A percentile compares a stretch with the other conserved stretches of the same genome.
These are phyloP conservation scores for Lasiodiplodia sp. DNA, from an alignment of 2,329 filamentous ascomycete genomes.

Conservation along the genomic window DNA sequence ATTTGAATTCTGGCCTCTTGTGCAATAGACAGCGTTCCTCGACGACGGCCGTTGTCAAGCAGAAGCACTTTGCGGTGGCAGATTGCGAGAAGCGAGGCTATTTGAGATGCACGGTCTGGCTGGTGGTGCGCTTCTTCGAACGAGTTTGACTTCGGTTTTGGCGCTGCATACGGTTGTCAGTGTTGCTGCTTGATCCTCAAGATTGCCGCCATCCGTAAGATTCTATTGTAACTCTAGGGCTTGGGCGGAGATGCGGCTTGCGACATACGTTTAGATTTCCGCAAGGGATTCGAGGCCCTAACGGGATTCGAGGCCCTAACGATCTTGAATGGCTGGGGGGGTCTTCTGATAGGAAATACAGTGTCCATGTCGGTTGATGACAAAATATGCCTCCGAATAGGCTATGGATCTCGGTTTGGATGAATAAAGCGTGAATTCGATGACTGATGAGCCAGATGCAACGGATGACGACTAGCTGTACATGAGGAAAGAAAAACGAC, in stretches of 20 bases:
- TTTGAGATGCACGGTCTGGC: too few relatives aligned
- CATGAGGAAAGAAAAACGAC: constrained; percentile 14
- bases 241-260: neutral
- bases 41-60: neutral
- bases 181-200: too few relatives aligned
- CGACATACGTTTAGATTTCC: neutral
- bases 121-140: neutral
- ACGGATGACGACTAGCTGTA: constrained; percentile 20
- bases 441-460: neutral
- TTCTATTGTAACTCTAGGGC: too few relatives aligned
- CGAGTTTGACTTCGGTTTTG: too few relatives aligned
- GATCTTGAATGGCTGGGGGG: neutral
- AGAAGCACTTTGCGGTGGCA: neutral
- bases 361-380: neutral
- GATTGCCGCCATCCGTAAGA: too few relatives aligned
- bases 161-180: too few relatives aligned
- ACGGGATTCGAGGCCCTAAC: too few relatives aligned
- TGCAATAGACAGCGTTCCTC: neutral
- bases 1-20: neutral
- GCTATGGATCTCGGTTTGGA: neutral
- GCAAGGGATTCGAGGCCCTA: too few relatives aligned
- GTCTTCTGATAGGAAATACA: neutral
- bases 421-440: neutral
- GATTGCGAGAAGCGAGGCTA: neutral
- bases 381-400: neutral